Evolutionary conservation across 148 eudicot genomes (phyloP).

Genomic region (Rhododendron vialii): DNA sequence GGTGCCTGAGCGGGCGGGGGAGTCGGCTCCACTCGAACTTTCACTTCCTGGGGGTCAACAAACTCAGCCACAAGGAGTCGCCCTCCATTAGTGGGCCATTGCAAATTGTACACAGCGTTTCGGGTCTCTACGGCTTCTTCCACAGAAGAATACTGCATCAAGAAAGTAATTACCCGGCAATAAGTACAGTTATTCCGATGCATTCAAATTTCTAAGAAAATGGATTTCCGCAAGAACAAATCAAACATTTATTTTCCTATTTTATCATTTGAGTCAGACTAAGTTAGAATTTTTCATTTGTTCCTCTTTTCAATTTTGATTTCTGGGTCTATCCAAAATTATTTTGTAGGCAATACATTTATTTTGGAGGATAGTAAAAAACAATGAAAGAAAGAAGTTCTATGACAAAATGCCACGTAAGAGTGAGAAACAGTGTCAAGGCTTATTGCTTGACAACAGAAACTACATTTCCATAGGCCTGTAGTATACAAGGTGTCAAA

Average conservation of each 20-base stretch:
- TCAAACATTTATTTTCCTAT: neutral
- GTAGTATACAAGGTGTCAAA: neutral
- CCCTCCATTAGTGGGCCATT: constrained; percentile 96
- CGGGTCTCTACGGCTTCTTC: constrained; percentile 93
- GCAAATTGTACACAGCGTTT: constrained; percentile 75
- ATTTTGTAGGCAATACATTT: neutral
- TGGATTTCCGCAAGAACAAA: neutral
- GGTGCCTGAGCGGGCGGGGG: constrained; percentile 31
- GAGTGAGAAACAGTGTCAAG: neutral
- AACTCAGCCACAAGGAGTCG: constrained; percentile 74
- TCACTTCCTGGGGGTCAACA: constrained; percentile 90
- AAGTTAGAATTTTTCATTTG: neutral
- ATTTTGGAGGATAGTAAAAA: neutral
- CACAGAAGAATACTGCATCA: constrained; percentile 67
- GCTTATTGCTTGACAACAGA: neutral
- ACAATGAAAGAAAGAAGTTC: neutral
- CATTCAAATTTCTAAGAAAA: neutral
- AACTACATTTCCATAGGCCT: neutral
- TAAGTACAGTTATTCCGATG: neutral
- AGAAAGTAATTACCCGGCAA: neutral
- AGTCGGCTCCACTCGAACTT: constrained; percentile 48
- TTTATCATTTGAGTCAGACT: too few relatives aligned
- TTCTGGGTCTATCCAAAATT: neutral
- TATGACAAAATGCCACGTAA: neutral
- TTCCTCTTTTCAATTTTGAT: neutral